Percentiles rank a stretch among this genome's conserved stretches.
Conservation (phyloP, 768 basidiomycete genomes). For the Exidia glandulosa region DNA sequence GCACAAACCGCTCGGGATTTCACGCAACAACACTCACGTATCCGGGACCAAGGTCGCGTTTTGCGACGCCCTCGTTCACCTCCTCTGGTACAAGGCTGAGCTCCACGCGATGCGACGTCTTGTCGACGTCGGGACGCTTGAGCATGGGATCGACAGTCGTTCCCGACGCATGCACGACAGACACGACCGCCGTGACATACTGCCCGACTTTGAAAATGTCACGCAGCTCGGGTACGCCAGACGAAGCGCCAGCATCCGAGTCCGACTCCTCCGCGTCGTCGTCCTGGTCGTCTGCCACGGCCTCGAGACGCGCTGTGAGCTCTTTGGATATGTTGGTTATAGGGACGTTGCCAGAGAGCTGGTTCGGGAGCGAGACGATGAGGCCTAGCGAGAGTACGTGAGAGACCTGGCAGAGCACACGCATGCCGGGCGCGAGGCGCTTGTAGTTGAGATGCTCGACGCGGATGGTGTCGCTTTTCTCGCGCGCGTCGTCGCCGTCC, state of each 20-base stretch:
- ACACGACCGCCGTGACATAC: slow-evolving; percentile 72
- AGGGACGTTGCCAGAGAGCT: slow-evolving; percentile 86
- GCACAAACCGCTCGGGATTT: neutral
- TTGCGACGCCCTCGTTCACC: slow-evolving; percentile 73
- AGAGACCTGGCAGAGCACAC: slow-evolving; percentile 77
- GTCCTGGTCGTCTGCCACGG: slow-evolving; percentile 30
- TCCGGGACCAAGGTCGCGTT: slow-evolving; percentile 62
- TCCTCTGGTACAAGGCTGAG: slow-evolving; percentile 72
- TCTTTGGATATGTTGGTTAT: slow-evolving; percentile 84
- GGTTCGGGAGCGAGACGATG: slow-evolving; percentile 89
- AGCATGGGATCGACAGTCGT: slow-evolving; percentile 36
- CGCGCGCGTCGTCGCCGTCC: slow-evolving; percentile 27
- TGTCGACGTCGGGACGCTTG: slow-evolving; percentile 24
- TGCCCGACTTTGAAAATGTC: slow-evolving; percentile 78
- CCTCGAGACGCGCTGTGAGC: slow-evolving; percentile 61
- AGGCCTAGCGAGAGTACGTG: slow-evolving; percentile 81
- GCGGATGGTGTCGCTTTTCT: slow-evolving; percentile 43
- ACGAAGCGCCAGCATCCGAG: slow-evolving; percentile 22
- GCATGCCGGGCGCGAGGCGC: slow-evolving; percentile 77
- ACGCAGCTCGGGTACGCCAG: slow-evolving; percentile 51
- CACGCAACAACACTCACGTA: slow-evolving; percentile 48
- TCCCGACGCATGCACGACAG: slow-evolving; percentile 56
- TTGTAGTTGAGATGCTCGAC: slow-evolving; percentile 94
- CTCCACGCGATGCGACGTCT: slow-evolving; percentile 69
- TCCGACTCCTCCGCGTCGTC: slow-evolving; percentile 36